These are phyloP conservation scores for Ogataea methanolica DNA, from an alignment of 805 yeast species.

Conservation along the genomic window DNA sequence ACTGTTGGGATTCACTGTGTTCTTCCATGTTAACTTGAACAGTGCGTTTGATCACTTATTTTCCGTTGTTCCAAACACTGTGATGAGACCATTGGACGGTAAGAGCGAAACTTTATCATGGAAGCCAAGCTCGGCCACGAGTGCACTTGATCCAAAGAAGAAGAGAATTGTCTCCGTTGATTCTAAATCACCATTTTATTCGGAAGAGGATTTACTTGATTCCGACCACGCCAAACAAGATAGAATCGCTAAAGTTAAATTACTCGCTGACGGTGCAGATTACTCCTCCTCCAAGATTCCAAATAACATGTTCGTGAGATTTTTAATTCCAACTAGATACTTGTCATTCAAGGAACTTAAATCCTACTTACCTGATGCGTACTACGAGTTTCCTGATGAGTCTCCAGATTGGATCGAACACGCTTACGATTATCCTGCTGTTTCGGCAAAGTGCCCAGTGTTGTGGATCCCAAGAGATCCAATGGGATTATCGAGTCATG, in stretches of 20 bases:
- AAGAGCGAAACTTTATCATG: slow-evolving; percentile 58
- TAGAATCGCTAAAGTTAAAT: slow-evolving; percentile 39
- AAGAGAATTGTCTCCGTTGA: slow-evolving; percentile 2
- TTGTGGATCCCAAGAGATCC: slow-evolving; percentile 93
- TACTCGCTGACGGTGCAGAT: slow-evolving; percentile 65
- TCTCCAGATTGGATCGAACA: slow-evolving; percentile 44
- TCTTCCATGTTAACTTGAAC: slow-evolving; percentile 62
- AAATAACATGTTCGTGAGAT: slow-evolving; percentile 33
- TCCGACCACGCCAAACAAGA: not conserved
- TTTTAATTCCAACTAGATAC: slow-evolving; percentile 53
- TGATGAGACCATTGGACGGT: slow-evolving; percentile 77
- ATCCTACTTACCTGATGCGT: slow-evolving; percentile 55
- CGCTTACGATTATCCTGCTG: slow-evolving; percentile 78
- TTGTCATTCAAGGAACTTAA: slow-evolving; percentile 44
- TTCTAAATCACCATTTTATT: slow-evolving; percentile 15
- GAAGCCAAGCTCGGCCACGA: slow-evolving; percentile 9
- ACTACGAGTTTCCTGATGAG: slow-evolving; percentile 40
- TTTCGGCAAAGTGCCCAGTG: slow-evolving; percentile 62
- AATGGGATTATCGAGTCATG: slow-evolving; percentile 67
- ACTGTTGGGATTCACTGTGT: slow-evolving; percentile 57
- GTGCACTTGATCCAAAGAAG: not conserved
- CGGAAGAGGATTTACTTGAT: slow-evolving; percentile 9
- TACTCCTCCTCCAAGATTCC: slow-evolving; percentile 19
- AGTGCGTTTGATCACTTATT: slow-evolving; percentile 63
- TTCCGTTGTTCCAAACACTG: slow-evolving; percentile 58